Evolutionary conservation across 805 yeast species (phyloP).

Genomic region (Candida tibetensis): DNA sequence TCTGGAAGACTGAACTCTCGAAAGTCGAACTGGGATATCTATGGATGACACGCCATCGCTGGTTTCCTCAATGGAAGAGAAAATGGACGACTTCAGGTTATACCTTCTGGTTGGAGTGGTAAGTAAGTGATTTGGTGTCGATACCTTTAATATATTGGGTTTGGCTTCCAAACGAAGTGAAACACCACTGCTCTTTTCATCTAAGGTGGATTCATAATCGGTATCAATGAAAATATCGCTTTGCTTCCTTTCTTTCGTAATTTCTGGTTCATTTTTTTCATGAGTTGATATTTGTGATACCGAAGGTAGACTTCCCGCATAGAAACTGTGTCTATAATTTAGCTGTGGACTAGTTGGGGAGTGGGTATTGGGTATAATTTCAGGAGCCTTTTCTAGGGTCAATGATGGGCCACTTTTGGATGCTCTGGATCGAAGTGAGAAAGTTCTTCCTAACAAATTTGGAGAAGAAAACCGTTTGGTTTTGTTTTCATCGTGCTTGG

Average conservation of each 20-base stretch:
- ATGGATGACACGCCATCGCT: neutral
- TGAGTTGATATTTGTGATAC: neutral
- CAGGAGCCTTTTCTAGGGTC: constrained; percentile 2
- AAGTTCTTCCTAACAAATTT: neutral
- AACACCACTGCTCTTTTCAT: neutral
- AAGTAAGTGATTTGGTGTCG: neutral
- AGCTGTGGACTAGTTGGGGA: neutral
- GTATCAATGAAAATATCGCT: neutral
- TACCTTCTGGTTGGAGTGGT: neutral
- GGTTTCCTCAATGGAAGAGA: neutral
- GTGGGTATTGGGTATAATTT: neutral
- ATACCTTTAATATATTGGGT: neutral
- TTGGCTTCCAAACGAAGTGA: neutral
- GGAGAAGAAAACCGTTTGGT: neutral
- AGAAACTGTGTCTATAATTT: constrained; percentile 2
- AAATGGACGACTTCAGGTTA: no score
- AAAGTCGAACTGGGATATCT: no score
- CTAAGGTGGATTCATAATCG: neutral
- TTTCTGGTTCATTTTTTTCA: neutral
- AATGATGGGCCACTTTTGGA: neutral
- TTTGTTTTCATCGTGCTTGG: neutral
- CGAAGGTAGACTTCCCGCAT: constrained; percentile 1
- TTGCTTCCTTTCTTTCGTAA: neutral
- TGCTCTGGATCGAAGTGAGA: constrained; percentile 5
- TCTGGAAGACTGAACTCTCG: no score